Conservation (phyloP, 2,329 filamentous ascomycete species). For the Huntiella decipiens region DNA sequence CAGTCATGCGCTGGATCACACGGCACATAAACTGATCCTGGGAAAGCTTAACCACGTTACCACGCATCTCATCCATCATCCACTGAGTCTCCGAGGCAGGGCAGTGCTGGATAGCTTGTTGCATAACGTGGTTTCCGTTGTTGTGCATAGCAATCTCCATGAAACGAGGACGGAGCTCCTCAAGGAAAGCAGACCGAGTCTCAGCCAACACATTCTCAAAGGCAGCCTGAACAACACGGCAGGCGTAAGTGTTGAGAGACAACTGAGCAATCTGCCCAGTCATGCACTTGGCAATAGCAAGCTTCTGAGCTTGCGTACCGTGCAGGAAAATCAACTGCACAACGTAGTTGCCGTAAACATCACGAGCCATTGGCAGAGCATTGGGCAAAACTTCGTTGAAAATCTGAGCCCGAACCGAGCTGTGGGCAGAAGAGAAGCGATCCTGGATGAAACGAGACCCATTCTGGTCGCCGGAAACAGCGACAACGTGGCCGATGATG, state of each 20-base stretch:
- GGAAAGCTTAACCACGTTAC: constrained; percentile 54
- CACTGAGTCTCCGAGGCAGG: constrained; percentile 65
- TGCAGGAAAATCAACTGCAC: constrained; percentile 97
- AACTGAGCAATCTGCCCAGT: constrained; percentile 63
- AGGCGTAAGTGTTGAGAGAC: constrained; percentile 80
- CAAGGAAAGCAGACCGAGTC: constrained; percentile 67
- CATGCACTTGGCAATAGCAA: constrained; percentile 69
- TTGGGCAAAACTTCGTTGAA: constrained; percentile 78
- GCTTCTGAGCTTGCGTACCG: constrained; percentile 85
- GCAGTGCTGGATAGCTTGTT: constrained; percentile 74
- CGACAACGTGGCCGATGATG: constrained; percentile 71
- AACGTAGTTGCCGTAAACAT: constrained; percentile 96
- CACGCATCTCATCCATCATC: constrained; percentile 63
- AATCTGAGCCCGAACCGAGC: constrained; percentile 82
- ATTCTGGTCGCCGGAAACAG: constrained; percentile 90
- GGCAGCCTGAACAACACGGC: constrained; percentile 91
- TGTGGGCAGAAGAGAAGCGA: constrained; percentile 81
- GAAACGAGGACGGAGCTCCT: constrained; percentile 62
- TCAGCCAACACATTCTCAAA: constrained; percentile 82
- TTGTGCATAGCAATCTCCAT: constrained; percentile 64
- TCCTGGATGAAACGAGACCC: constrained; percentile 90
- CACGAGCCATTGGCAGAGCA: constrained; percentile 74
- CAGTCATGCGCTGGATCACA: constrained; percentile 80
- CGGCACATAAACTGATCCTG: constrained; percentile 76
- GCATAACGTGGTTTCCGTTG: constrained; percentile 92